These are phyloP conservation scores for Solanum clarkiae DNA, from an alignment of 257 asterid genomes.

Conservation along the genomic window DNA sequence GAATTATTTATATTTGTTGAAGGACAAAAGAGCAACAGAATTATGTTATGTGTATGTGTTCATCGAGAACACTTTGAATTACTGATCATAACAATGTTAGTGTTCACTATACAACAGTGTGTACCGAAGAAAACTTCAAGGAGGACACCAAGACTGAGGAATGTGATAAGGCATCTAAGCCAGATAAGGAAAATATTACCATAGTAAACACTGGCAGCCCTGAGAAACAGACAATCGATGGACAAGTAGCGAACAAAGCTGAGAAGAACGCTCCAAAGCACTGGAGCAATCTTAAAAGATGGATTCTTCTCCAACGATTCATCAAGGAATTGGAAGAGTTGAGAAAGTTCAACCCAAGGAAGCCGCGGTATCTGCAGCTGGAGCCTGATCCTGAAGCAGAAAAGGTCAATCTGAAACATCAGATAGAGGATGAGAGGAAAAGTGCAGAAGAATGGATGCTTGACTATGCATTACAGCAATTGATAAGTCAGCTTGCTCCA, in stretches of 20 bases:
- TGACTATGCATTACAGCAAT: constrained; percentile 86
- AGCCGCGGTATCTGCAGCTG: constrained; percentile 30
- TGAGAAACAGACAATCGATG: constrained; percentile 1
- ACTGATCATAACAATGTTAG: no score
- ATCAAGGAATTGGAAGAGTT: constrained; percentile 69
- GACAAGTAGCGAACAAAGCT: constrained; percentile 13
- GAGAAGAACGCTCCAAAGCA: constrained; percentile 64
- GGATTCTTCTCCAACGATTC: constrained; percentile 86
- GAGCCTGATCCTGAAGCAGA: constrained; percentile 53
- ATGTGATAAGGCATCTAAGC: not conserved
- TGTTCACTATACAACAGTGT: not conserved
- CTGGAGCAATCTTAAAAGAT: constrained; percentile 89
- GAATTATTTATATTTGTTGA: not conserved
- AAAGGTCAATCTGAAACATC: constrained; percentile 52
- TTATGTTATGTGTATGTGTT: no score
- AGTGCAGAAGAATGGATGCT: constrained; percentile 92
- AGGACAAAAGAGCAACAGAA: no score
- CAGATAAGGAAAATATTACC: not conserved
- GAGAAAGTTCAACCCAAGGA: constrained; percentile 46
- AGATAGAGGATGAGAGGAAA: constrained; percentile 47
- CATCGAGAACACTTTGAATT: no score
- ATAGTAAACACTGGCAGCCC: not conserved
- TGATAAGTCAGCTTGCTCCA: constrained; percentile 68
- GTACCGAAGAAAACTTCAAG: not conserved
- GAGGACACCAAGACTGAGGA: not conserved